Percentiles rank a stretch among this genome's conserved stretches.
Conservation (phyloP, 2,329 filamentous ascomycete species). For the Colletotrichum tamarilloi region DNA sequence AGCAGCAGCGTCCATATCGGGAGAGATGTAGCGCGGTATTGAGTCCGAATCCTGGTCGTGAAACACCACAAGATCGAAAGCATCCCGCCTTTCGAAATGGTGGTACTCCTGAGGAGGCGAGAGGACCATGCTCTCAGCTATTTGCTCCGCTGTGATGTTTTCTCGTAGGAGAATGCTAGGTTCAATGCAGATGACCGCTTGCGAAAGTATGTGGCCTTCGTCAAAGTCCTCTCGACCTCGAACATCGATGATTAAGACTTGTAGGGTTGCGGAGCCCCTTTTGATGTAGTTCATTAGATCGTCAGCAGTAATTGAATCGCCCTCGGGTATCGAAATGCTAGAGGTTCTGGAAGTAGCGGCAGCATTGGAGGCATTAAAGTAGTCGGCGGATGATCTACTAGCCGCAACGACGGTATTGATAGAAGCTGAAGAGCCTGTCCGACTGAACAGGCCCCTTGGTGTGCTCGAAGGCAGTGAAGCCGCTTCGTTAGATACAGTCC, state of each 20-base stretch:
- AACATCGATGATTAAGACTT: constrained; percentile 87
- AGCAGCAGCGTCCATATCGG: constrained; percentile 58
- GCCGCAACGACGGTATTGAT: constrained; percentile 42
- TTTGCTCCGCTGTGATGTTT: constrained; percentile 70
- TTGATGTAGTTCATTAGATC: constrained; percentile 78
- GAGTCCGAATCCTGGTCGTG: constrained; percentile 79
- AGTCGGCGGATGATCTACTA: constrained; percentile 41
- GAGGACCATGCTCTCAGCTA: constrained; percentile 76
- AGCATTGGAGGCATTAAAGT: constrained; percentile 42
- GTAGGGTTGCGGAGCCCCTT: constrained; percentile 54
- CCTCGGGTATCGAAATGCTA: constrained; percentile 55
- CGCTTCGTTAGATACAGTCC: constrained; percentile 73
- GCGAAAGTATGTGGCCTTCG: constrained; percentile 87
- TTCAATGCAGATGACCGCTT: constrained; percentile 89
- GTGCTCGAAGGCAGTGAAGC: constrained; percentile 74
- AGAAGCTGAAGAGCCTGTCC: constrained; percentile 49
- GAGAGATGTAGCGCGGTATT: constrained; percentile 52
- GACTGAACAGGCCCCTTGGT: constrained; percentile 71
- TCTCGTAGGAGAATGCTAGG: constrained; percentile 78
- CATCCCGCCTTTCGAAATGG: constrained; percentile 77
- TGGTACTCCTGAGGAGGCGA: constrained; percentile 79
- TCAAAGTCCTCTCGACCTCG: constrained; percentile 85
- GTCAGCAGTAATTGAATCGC: constrained; percentile 72
- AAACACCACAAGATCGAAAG: constrained; percentile 89
- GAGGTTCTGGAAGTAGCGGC: constrained; percentile 45